Evolutionary conservation across 148 eudicot species (phyloP).

Genomic region (Chenopodium album): DNA sequence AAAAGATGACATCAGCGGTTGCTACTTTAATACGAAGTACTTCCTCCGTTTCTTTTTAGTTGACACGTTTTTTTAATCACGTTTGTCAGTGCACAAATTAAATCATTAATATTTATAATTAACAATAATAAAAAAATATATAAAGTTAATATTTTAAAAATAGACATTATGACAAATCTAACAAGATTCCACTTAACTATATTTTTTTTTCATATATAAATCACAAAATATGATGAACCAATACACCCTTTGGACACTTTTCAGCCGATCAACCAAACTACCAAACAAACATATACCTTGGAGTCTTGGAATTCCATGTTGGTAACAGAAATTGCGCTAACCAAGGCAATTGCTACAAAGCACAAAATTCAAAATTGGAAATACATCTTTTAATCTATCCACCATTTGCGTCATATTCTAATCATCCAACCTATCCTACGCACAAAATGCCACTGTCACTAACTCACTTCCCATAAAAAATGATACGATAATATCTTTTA

Average conservation of each 20-base stretch:
- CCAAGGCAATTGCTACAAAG: background rate
- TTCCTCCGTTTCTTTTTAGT: too few relatives aligned
- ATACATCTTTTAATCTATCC: background rate
- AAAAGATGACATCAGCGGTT: too few relatives aligned
- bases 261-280: too few relatives aligned
- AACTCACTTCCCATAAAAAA: background rate
- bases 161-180: background rate
- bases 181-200: background rate
- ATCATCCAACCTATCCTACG: conserved; percentile 1
- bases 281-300: too few relatives aligned
- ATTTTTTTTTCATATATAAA: background rate
- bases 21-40: too few relatives aligned
- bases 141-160: background rate
- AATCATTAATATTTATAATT: background rate
- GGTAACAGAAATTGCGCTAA: background rate
- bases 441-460: conserved; percentile 15
- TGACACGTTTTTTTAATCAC: too few relatives aligned
- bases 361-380: background rate
- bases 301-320: too few relatives aligned
- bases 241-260: too few relatives aligned
- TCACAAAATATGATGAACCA: too few relatives aligned
- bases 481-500: background rate
- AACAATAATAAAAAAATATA: background rate
- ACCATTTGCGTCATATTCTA: background rate
- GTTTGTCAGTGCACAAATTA: too few relatives aligned